Evolutionary conservation across 176 grass and related monocot genomes (phyloP).

Genomic region (Lolium rigidum): DNA sequence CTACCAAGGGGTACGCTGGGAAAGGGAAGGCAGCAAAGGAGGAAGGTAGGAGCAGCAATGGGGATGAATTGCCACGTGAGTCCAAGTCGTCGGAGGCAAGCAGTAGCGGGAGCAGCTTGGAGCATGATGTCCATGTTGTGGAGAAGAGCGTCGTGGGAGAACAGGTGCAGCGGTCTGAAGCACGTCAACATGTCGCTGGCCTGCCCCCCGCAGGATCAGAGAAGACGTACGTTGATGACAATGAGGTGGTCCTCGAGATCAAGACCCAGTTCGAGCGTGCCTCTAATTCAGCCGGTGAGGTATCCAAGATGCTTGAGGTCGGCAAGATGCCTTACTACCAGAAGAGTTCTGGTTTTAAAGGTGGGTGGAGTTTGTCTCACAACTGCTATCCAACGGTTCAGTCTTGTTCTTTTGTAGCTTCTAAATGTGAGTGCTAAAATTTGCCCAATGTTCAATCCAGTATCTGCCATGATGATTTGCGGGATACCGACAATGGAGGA

Average conservation of each 20-base stretch:
- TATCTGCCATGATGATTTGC: conserved; percentile 79
- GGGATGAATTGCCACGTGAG: conserved; percentile 62
- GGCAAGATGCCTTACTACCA: conserved; percentile 92
- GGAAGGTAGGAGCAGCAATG: conserved; percentile 45
- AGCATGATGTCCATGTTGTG: conserved; percentile 84
- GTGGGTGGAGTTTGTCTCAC: conserved; percentile 32
- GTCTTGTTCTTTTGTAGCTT: conserved; percentile 11
- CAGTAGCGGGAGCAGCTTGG: conserved; percentile 57
- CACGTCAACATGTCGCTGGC: conserved; percentile 44
- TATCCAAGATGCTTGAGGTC: conserved; percentile 92
- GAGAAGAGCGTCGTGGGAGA: conserved; percentile 82
- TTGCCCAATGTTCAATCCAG: conserved; percentile 42
- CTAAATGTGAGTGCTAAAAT: background rate
- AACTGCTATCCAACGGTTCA: conserved; percentile 19
- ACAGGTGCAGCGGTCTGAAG: conserved; percentile 52
- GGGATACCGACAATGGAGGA: conserved; percentile 68
- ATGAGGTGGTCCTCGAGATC: conserved; percentile 80
- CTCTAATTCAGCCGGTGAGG: conserved; percentile 70
- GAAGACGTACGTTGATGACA: conserved; percentile 67
- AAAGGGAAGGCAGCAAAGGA: conserved; percentile 66
- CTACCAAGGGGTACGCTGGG: conserved; percentile 44
- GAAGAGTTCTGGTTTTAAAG: conserved; percentile 85
- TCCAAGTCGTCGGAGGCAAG: conserved; percentile 60
- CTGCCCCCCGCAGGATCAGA: conserved; percentile 45
- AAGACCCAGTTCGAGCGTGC: conserved; percentile 79